Evolutionary conservation across 805 yeast species (phyloP).

Genomic region (Saturnispora saitoi): DNA sequence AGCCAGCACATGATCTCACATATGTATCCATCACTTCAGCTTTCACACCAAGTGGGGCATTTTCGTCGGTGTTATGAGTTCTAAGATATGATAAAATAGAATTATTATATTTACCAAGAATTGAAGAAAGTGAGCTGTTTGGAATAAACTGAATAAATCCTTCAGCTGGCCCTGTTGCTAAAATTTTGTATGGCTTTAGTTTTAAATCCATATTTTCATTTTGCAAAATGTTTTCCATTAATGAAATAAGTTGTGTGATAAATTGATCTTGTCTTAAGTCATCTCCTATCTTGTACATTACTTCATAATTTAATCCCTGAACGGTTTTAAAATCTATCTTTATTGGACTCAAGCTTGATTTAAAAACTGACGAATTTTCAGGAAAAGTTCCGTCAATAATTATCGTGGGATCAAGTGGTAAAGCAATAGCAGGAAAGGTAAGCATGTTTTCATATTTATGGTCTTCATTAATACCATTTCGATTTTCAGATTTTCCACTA

Average conservation of each 20-base stretch:
- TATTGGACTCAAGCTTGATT: constrained; percentile 82
- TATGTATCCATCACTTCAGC: constrained; percentile 83
- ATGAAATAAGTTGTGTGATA: constrained; percentile 83
- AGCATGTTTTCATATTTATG: constrained; percentile 25
- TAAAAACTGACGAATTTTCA: constrained; percentile 77
- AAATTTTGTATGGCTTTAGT: constrained; percentile 79
- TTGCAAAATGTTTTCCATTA: constrained; percentile 82
- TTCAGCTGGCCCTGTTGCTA: constrained; percentile 85
- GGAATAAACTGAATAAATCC: constrained; percentile 95
- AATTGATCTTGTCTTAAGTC: constrained; percentile 94
- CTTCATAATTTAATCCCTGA: constrained; percentile 47
- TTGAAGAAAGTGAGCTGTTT: constrained; percentile 78
- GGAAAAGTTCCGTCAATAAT: constrained; percentile 69
- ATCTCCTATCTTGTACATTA: constrained; percentile 94
- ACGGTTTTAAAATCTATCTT: constrained; percentile 59
- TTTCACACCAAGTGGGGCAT: constrained; percentile 39
- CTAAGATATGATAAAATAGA: constrained; percentile 62
- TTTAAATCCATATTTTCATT: constrained; percentile 86
- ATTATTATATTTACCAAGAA: constrained; percentile 65
- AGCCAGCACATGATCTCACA: constrained; percentile 93
- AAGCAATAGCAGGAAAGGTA: constrained; percentile 43
- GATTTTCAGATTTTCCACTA: constrained; percentile 12
- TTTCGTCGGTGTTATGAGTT: constrained; percentile 51
- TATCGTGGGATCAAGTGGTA: constrained; percentile 80
- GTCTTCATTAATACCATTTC: constrained; percentile 8